Base-by-base conservation (phyloP, 805 yeast species). In the Wickerhamomyces hampshirensis region DNA sequence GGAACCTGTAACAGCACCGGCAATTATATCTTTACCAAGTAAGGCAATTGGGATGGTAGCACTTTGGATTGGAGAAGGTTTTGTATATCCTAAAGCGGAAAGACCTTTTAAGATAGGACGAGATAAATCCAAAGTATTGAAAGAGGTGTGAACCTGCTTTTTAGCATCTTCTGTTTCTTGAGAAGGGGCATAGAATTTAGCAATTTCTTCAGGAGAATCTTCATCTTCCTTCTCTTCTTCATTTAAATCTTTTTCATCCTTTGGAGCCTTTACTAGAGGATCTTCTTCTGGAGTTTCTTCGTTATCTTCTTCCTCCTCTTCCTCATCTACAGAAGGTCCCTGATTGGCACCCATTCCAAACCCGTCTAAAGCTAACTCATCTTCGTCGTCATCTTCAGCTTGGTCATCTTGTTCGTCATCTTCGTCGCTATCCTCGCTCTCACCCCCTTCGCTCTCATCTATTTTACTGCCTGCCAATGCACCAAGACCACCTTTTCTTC, bases 1-100 rank as follows among this genome's bases (percentile, higher is more conserved):
- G 15, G 98, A 91, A 67, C 99, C 99, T 5, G 99, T 93, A 17
- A 86, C 96, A 24, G 99, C 99, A 69, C 98, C 98, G 13, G 98
- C 99, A 52, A 93, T 96, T 34, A 93, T 78, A 62, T 93, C 99
- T 56, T 86, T 91, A 52, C 99, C 99, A 44, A 85, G 59, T 28
- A 93, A 68, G 1, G 96, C 96, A 39, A 91, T 79, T 11, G 99
- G 98, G 43, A 93, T 89, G 7, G 95, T 77, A 1, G 96, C 84
- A 42, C 89, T 71, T 66, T 93, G 98, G 65, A 93, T 86, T 11
- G 96, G 95, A 0, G 97, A 84, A 6, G 98, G 98, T 33, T 73
- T 75, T n/a, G 77, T 56, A 58, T 89, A 93, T 6, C 95, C 95
- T 26, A 93, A 67, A 23, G 79, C 79, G 11, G 84, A 69, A 36